Conservation (phyloP, 495 filamentous ascomycete genomes). For the Talaromyces nanjingensis region DNA sequence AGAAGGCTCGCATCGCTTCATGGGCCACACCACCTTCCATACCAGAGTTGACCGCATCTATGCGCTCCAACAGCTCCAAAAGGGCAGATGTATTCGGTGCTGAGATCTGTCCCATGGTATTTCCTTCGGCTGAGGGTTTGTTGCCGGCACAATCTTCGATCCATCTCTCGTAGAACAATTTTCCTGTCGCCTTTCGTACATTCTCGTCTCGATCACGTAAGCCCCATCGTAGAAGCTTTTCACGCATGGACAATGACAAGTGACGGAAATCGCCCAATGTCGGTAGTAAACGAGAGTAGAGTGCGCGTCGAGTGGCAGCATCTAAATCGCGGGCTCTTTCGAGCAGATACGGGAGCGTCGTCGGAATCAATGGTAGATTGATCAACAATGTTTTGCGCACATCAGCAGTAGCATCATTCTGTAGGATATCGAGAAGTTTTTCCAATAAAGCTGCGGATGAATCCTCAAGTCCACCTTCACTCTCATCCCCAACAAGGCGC, state of each 20-base stretch:
- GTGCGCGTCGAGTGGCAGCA: constrained; percentile 67
- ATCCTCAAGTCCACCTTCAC: constrained; percentile 64
- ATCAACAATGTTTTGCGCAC: constrained; percentile 81
- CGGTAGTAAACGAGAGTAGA: constrained; percentile 85
- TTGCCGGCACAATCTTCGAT: constrained; percentile 85
- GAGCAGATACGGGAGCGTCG: constrained; percentile 82
- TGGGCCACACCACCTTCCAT: constrained; percentile 82
- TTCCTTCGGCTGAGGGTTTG: constrained; percentile 36
- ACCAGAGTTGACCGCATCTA: constrained; percentile 86
- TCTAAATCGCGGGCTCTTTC: constrained; percentile 90
- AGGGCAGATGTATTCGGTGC: constrained; percentile 67
- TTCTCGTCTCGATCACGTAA: constrained; percentile 91
- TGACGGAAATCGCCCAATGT: constrained; percentile 93
- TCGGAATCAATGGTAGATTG: constrained; percentile 74
- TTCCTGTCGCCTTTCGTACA: constrained; percentile 83
- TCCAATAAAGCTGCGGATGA: constrained; percentile 59
- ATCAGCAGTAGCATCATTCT: constrained; percentile 91
- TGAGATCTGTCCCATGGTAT: constrained; percentile 38
- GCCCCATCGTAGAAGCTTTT: constrained; percentile 94
- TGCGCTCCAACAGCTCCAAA: constrained; percentile 85
- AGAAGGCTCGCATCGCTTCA: constrained; percentile 92
- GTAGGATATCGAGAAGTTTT: constrained; percentile 83
- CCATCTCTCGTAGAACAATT: constrained; percentile 90
- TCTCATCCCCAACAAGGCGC: constrained; percentile 72
- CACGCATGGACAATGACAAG: constrained; percentile 88